A percentile compares a stretch with the other conserved stretches of the same genome.
These are phyloP conservation scores for Medicago lupulina DNA, from an alignment of 306 rosid species.

Conservation along the genomic window DNA sequence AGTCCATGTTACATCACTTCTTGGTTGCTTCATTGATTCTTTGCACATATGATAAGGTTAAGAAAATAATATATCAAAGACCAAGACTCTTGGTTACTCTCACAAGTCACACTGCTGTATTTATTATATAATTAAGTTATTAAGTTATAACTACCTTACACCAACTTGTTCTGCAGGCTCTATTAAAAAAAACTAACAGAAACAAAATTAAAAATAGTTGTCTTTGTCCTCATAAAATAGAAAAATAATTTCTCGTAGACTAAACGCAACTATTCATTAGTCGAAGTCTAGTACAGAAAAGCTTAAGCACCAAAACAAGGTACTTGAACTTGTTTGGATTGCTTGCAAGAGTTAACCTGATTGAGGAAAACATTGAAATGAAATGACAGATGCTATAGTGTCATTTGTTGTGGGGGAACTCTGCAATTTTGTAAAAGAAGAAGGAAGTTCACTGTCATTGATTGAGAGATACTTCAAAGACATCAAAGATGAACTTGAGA, in stretches of 20 bases:
- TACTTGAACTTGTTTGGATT: neutral
- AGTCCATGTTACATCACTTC: too few species aligned
- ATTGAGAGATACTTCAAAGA: neutral
- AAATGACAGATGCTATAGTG: conserved; percentile 9
- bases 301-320: neutral
- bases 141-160: neutral
- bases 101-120: too few species aligned
- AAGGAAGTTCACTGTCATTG: neutral
- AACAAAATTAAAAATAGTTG: neutral
- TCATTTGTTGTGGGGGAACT: neutral
- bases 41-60: too few species aligned
- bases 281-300: neutral
- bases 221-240: neutral
- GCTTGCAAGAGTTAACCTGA: neutral
- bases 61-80: too few species aligned
- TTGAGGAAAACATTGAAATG: neutral
- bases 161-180: neutral
- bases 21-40: too few species aligned
- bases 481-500: conserved; percentile 22
- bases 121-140: too few species aligned
- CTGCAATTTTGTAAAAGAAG: neutral
- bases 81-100: too few species aligned
- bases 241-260: neutral
- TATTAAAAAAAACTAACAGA: neutral
- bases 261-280: neutral